phyloP scores from a whole-genome alignment of 2,329 filamentous ascomycete genomes.

The Hypoxylon rubiginosum region DNA sequence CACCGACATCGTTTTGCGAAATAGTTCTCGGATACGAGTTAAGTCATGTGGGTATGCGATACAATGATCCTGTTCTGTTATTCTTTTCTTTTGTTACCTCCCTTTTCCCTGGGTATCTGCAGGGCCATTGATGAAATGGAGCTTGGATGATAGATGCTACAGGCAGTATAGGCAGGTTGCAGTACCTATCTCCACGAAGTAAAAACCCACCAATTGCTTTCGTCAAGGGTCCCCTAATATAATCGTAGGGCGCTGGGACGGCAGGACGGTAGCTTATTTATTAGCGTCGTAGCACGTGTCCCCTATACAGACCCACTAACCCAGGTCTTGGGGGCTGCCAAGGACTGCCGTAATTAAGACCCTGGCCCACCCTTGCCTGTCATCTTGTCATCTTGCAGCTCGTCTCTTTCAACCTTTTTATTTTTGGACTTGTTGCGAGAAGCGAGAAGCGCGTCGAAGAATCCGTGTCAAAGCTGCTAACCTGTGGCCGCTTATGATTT shows the following conservation, averaged over 20 bases:
- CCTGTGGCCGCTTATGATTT: conserved; percentile 2
- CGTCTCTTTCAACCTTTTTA: neutral
- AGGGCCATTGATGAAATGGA: conserved; percentile 15
- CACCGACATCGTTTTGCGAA: conserved; percentile 35
- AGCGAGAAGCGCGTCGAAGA: neutral
- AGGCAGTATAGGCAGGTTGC: no score
- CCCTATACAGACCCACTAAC: neutral
- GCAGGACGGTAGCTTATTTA: neutral
- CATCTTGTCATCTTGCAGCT: neutral
- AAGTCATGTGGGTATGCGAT: conserved; percentile 23
- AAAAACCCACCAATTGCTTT: neutral
- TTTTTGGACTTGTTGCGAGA: conserved; percentile 7
- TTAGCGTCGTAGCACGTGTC: neutral
- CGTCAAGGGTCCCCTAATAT: neutral
- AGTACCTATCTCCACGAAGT: no score
- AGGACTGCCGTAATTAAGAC: conserved; percentile 24
- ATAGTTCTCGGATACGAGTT: conserved; percentile 4
- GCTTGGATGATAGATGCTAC: neutral
- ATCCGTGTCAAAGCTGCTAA: neutral
- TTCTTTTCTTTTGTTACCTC: neutral
- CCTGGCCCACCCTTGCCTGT: neutral
- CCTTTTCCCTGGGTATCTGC: conserved; percentile 4
- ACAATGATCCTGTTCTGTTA: neutral
- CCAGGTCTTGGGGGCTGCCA: neutral
- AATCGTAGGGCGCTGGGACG: no score